phyloP scores from a whole-genome alignment of 176 grass and related monocot genomes.

The Tillandsia fasciculata region DNA sequence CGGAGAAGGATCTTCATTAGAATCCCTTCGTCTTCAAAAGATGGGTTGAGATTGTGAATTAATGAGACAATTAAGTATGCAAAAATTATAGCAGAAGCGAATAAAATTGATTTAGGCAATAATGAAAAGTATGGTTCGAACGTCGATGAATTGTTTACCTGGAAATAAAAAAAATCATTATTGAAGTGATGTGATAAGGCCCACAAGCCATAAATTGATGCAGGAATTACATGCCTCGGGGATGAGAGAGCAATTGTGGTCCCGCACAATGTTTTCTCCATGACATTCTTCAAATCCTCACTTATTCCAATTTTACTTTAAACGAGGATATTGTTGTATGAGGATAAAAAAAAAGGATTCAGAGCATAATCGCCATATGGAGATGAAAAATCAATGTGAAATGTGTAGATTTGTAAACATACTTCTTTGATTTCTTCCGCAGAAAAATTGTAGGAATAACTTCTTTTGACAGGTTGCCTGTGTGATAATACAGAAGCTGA shows the following conservation, averaged over 20 bases:
- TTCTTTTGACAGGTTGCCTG: slow-evolving; percentile 68
- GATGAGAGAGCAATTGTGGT: slow-evolving; percentile 65
- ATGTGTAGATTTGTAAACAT: slow-evolving; percentile 15
- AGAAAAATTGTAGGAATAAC: slow-evolving; percentile 67
- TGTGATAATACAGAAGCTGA: slow-evolving; percentile 66
- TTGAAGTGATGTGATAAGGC: slow-evolving; percentile 62
- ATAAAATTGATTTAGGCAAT: not conserved
- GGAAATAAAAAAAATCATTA: slow-evolving; percentile 75
- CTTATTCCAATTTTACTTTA: slow-evolving; percentile 77
- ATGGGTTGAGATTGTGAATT: no score
- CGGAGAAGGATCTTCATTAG: not conserved
- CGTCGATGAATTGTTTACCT: slow-evolving; percentile 33
- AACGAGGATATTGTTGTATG: slow-evolving; percentile 12
- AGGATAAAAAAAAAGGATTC: slow-evolving; percentile 11
- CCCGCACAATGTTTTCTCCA: slow-evolving; percentile 65
- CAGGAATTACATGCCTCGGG: slow-evolving; percentile 75
- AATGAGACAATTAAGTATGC: not conserved
- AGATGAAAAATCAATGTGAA: slow-evolving; percentile 6
- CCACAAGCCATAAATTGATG: slow-evolving; percentile 71
- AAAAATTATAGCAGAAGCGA: not conserved
- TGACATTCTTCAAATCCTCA: slow-evolving; percentile 59
- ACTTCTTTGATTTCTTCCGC: slow-evolving; percentile 79
- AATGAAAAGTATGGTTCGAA: not conserved
- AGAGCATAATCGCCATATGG: slow-evolving; percentile 4
- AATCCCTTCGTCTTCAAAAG: no score